Conservation (phyloP, 2,329 filamentous ascomycete species). For the Penicillium sp. region DNA sequence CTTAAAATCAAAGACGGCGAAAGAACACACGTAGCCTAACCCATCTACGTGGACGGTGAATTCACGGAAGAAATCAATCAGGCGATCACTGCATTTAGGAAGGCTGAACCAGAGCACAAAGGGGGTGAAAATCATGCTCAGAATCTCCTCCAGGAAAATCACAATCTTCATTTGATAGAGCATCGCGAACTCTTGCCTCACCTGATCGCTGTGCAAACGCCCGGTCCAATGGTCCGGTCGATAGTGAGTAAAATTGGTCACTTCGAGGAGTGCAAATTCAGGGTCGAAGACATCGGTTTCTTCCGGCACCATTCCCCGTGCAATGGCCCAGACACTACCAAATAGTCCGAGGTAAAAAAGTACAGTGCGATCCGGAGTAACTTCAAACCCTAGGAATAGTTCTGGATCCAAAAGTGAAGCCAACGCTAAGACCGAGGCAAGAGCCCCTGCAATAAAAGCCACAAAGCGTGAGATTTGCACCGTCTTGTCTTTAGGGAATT, state of each 20-base stretch:
- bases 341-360: conserved; percentile 87
- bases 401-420: conserved; percentile 87
- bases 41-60: conserved; percentile 97
- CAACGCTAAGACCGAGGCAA: conserved; percentile 79
- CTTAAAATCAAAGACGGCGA: conserved; percentile 96
- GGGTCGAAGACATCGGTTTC: conserved; percentile 89
- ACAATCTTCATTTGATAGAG: conserved; percentile 90
- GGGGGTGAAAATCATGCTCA: conserved; percentile 89
- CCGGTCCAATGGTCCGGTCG: conserved; percentile 84
- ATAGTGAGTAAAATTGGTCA: conserved; percentile 91
- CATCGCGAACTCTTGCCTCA: conserved; percentile 82
- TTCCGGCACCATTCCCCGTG: conserved; percentile 78
- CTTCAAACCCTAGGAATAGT: conserved; percentile 84
- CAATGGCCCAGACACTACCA: conserved; percentile 76
- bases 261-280: conserved; percentile 79
- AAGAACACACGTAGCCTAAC: conserved; percentile 92
- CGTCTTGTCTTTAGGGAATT: conserved; percentile 93
- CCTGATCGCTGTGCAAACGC: conserved; percentile 87
- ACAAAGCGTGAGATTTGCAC: conserved; percentile 80
- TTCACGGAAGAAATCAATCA: conserved; percentile 96
- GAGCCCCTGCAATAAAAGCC: conserved; percentile 79
- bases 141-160: conserved; percentile 86
- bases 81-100: conserved; percentile 81
- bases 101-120: conserved; percentile 83
- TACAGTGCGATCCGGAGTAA: conserved; percentile 81